These are phyloP conservation scores for Phytophthora pinifolia DNA, from an alignment of 352 stramenopile genomes.

Conservation along the genomic window DNA sequence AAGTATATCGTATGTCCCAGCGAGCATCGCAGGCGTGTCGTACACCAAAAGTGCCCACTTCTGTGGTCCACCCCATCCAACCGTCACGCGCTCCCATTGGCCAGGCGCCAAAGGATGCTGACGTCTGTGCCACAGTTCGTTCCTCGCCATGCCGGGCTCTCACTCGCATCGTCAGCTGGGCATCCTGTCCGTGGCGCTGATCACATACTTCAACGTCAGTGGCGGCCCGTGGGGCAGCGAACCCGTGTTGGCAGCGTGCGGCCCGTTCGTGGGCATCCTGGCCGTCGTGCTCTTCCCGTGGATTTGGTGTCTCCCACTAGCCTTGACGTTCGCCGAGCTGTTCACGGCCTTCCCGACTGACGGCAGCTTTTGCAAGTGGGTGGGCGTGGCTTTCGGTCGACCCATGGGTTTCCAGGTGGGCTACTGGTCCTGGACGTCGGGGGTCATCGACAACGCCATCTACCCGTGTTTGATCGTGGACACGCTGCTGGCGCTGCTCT, in stretches of 20 bases:
- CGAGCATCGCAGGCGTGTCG: too few relatives aligned
- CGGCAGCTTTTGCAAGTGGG: constrained; percentile 80
- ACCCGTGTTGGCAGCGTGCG: constrained; percentile 59
- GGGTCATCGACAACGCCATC: constrained; percentile 86
- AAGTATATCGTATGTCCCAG: too few relatives aligned
- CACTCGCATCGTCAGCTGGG: constrained; percentile 66
- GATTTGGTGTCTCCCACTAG: constrained; percentile 71
- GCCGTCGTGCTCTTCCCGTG: constrained; percentile 68
- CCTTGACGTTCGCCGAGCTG: constrained; percentile 73
- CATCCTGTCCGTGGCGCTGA: constrained; percentile 69
- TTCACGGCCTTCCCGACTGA: constrained; percentile 83
- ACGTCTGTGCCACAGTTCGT: constrained; percentile 1
- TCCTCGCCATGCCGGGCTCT: constrained; percentile 48
- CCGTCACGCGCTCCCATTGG: background rate
- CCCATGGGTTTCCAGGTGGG: constrained; percentile 87
- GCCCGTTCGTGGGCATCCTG: constrained; percentile 64
- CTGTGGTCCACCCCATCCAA: constrained; percentile 14
- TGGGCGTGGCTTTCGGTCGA: constrained; percentile 73
- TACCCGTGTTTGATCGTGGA: constrained; percentile 85
- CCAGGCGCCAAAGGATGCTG: constrained; percentile 22
- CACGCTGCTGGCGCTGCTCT: constrained; percentile 46
- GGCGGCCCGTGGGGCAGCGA: constrained; percentile 72
- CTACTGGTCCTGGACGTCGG: constrained; percentile 82
- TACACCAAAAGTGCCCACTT: constrained; percentile 3
- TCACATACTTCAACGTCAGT: constrained; percentile 82